Base-by-base conservation (phyloP, 2,329 filamentous ascomycete genomes). In the Boeremia lycopersici region DNA sequence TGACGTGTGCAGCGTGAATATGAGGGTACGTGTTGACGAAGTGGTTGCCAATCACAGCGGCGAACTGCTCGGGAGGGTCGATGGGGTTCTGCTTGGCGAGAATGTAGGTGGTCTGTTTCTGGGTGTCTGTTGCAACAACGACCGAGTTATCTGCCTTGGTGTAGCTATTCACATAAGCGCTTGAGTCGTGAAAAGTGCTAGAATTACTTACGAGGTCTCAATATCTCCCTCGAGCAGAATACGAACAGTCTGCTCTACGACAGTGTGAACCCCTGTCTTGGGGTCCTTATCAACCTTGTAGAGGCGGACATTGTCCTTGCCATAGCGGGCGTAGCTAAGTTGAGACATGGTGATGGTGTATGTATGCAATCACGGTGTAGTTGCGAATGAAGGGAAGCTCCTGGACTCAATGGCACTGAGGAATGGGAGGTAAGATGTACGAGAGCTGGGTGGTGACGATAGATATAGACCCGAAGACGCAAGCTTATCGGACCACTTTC, bases 271-370 rank as follows among this genome's bases (percentile, higher is more conserved):
- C 52, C 89, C 89, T 15, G 89, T 89, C 69, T 86, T 81, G 72
- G 86, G 81, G 75, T 98, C 87, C 68, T 86, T 87, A 71, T 96
- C 84, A 70, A 97, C 92, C 79, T 99, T 99, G 86, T 89, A 96
- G 69, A 99, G 86, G 71, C 95, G 93, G 83, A 99, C 89, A 81
- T 99, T 98, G 85, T 98, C 95, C 86, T 99, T 93, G 80, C 90
- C 90, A 75, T 93, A 93, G 73, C 88, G 86, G 68, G 90, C 89
- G 69, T 79, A 78, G 64, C 72, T 76, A 61, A 82, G 78, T 55
- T 78, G 70, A 63, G 79, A 73, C 78, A 81, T 81, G 55, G 56
- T 72, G 65, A 48, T 26, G 42, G 38, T 49, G 45, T 46, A 23
- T 19, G 25, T 23, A 39, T 29, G 41, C 10, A 26, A 53, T 11